These are phyloP conservation scores for Penicillium pancosmium DNA, from an alignment of 495 filamentous ascomycete species.

Conservation along the genomic window DNA sequence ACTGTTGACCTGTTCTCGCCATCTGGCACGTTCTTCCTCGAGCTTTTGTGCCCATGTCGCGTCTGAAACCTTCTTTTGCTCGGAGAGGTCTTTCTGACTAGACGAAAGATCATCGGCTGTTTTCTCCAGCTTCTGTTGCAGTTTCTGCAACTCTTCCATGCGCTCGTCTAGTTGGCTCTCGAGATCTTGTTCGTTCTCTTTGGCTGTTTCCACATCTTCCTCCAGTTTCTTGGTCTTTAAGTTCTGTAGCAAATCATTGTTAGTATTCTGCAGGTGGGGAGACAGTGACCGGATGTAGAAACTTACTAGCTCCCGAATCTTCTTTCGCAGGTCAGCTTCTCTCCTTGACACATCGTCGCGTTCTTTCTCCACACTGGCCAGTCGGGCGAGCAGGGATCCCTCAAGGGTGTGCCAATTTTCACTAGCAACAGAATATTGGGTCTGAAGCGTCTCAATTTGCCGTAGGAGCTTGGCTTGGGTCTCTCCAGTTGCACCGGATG, in stretches of 20 bases:
- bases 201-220: conserved; percentile 77
- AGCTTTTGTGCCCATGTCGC: conserved; percentile 61
- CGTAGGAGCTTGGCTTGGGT: conserved; percentile 87
- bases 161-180: conserved; percentile 59
- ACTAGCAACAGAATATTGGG: conserved; percentile 89
- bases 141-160: conserved; percentile 62
- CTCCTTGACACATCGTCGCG: conserved; percentile 81
- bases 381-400: conserved; percentile 71
- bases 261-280: conserved; percentile 1
- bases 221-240: conserved; percentile 74
- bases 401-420: conserved; percentile 99
- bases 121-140: conserved; percentile 65
- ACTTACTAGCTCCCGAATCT: conserved; percentile 82
- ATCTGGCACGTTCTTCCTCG: conserved; percentile 75
- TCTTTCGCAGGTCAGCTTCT: conserved; percentile 82
- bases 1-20: conserved; percentile 61
- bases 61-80: conserved; percentile 70
- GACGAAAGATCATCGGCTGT: conserved; percentile 63
- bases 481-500: conserved; percentile 78
- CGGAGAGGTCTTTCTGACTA: conserved; percentile 63
- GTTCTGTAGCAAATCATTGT: conserved; percentile 52
- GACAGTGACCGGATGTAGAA: not conserved
- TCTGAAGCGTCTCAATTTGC: conserved; percentile 94
- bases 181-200: conserved; percentile 63
- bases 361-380: conserved; percentile 81